Evolutionary conservation across 2,329 filamentous ascomycete genomes (phyloP), one percentile per base, ranked within the genome.

Genomic region (Zasmidium citrigriseum): DNA sequence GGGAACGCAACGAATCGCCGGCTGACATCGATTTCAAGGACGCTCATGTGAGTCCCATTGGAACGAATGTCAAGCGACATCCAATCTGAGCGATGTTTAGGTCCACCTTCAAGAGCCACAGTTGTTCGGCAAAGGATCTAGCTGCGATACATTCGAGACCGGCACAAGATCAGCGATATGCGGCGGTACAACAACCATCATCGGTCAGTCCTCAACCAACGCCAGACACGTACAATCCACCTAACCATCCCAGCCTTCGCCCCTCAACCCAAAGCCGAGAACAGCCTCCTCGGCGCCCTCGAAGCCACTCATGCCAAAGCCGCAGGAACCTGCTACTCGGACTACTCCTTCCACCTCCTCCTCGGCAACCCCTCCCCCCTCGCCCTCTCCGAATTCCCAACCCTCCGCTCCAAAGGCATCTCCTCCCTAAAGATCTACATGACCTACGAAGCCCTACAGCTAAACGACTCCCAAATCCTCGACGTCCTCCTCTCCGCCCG

Each of bases 151-250:
- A 20, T 77, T 75, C 56, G 73, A 75, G 52, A 75, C 72, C 14
- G 74, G 69, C 3, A 79, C 76, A 27, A 72, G 77, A 59, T 78
- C 76, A 54, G 78, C 79, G 22, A 73, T 80, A 58, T 77, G 76
- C 38, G 78, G 79, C 47, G 79, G 79, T 25, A 81, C 78, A 22
- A 82, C 80, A 2, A 80, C 77, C 2, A 75, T 81, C 63, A 75
- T 81, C 12, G 76, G 50, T 52, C 20, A 2, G 23, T 22, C 21
- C 4, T 16, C 16, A 16, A 16, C 7, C 4, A 7, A n/a, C n/a
- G n/a, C n/a, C n/a, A n/a, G n/a, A n/a, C n/a, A n/a, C n/a, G n/a
- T n/a, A n/a, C n/a, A n/a, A n/a, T n/a, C n/a, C n/a, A n/a, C n/a
- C n/a, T n/a, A n/a, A n/a, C n/a, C 3, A 20, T 51, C 4, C 4